Percentiles rank a stretch among this genome's conserved stretches.
Conservation (phyloP, 116 monocot genomes). For the Iris pallida region DNA sequence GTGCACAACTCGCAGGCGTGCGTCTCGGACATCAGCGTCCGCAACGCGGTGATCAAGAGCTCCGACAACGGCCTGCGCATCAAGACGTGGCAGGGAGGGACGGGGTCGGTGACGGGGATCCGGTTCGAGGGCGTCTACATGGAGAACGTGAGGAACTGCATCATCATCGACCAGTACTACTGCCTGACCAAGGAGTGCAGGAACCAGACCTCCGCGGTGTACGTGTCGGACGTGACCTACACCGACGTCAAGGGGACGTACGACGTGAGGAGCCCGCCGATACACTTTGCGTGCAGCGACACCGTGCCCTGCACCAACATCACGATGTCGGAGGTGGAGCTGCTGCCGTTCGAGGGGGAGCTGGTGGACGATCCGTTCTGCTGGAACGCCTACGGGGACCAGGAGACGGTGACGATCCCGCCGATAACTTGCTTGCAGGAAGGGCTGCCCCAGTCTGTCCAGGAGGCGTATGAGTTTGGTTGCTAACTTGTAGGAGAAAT, state of each 20-base stretch:
- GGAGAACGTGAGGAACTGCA: slow-evolving; percentile 80
- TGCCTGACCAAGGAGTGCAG: slow-evolving; percentile 53
- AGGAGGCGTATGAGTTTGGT: slow-evolving; percentile 22
- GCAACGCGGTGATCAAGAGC: slow-evolving; percentile 46
- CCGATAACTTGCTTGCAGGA: slow-evolving; percentile 68
- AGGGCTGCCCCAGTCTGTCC: slow-evolving; percentile 44
- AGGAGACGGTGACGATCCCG: slow-evolving; percentile 62
- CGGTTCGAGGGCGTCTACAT: slow-evolving; percentile 55
- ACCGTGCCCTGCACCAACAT: slow-evolving; percentile 72
- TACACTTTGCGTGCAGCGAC: slow-evolving; percentile 91
- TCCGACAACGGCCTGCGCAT: slow-evolving; percentile 84
- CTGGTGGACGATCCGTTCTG: slow-evolving; percentile 66
- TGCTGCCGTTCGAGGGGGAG: slow-evolving; percentile 56
- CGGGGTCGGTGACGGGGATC: slow-evolving; percentile 54
- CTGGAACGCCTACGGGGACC: slow-evolving; percentile 72
- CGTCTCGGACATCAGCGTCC: slow-evolving; percentile 65
- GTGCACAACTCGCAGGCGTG: slow-evolving; percentile 69
- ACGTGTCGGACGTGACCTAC: slow-evolving; percentile 54
- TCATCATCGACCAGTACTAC: slow-evolving; percentile 88
- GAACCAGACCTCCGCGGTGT: slow-evolving; percentile 72
- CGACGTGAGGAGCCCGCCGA: slow-evolving; percentile 47
- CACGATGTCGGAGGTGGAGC: slow-evolving; percentile 76
- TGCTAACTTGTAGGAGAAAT: too few species aligned
- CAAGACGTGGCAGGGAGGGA: slow-evolving; percentile 93
- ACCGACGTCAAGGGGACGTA: slow-evolving; percentile 66